Evolutionary conservation across 345 rosid genomes (phyloP).

Genomic region (Microcos paniculata): DNA sequence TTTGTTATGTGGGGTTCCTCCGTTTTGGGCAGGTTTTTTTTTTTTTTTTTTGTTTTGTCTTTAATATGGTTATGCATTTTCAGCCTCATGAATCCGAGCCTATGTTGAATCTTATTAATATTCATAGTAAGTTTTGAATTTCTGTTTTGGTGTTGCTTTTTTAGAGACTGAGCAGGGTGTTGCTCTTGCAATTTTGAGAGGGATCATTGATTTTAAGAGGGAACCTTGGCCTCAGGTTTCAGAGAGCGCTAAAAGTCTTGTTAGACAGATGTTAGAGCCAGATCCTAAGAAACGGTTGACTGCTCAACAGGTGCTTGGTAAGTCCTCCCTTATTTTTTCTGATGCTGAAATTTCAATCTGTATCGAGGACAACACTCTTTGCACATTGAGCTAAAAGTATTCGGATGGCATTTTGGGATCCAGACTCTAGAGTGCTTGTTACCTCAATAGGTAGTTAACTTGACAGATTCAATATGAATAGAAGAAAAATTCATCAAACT

Average conservation of each 20-base stretch:
- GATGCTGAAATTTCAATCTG: too few relatives aligned
- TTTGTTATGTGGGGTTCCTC: conserved; percentile 88
- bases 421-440: neutral
- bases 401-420: neutral
- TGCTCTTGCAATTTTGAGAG: conserved; percentile 92
- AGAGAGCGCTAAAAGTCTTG: conserved; percentile 85
- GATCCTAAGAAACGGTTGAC: conserved; percentile 73
- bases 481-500: neutral
- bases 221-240: conserved; percentile 98
- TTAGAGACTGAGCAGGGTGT: conserved; percentile 97
- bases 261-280: conserved; percentile 81
- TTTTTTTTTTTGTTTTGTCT: neutral
- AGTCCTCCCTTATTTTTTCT: conserved; percentile 21
- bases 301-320: conserved; percentile 92
- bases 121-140: neutral
- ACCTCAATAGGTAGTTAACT: neutral
- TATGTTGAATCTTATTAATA: neutral
- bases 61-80: neutral
- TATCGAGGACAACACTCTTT: too few relatives aligned
- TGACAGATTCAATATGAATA: neutral
- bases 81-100: neutral
- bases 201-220: conserved; percentile 46
- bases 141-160: neutral
- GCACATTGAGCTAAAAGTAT: too few relatives aligned
- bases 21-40: conserved; percentile 20